Evolutionary conservation across 2,329 filamentous ascomycete species (phyloP).

Genomic region (Ceratocystis papillata): DNA sequence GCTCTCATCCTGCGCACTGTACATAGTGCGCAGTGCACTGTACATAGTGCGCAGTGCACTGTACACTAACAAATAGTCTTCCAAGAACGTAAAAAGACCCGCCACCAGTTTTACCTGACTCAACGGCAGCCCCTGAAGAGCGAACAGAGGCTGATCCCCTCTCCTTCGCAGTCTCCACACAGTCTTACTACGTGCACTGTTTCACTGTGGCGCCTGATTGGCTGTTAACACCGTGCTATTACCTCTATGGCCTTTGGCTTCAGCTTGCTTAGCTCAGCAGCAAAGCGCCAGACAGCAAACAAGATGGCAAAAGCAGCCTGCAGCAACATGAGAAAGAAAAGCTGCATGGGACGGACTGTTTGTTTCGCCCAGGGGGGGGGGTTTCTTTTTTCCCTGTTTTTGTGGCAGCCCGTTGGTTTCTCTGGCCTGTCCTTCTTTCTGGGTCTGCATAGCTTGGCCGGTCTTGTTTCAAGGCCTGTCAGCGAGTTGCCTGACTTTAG

Average conservation of each 20-base stretch:
- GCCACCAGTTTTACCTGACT: neutral
- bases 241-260: neutral
- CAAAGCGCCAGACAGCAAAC: too few species aligned
- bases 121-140: neutral
- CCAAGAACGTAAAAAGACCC: neutral
- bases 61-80: neutral
- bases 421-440: too few species aligned
- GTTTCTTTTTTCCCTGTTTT: too few species aligned
- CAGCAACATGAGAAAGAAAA: too few species aligned
- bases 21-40: constrained; percentile 6
- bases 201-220: neutral
- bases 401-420: too few species aligned
- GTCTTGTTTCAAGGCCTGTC: too few species aligned
- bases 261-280: neutral
- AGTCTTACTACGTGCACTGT: neutral
- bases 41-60: constrained; percentile 3
- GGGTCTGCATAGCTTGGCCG: too few species aligned
- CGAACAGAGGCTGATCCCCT: neutral
- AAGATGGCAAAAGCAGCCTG: too few species aligned
- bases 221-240: neutral
- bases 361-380: too few species aligned
- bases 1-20: constrained; percentile 10
- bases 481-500: too few species aligned
- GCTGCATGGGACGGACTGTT: too few species aligned
- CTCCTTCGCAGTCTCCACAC: neutral